Evolutionary conservation across 306 rosid species (phyloP).

Genomic region (Gastrolobium villosum): DNA sequence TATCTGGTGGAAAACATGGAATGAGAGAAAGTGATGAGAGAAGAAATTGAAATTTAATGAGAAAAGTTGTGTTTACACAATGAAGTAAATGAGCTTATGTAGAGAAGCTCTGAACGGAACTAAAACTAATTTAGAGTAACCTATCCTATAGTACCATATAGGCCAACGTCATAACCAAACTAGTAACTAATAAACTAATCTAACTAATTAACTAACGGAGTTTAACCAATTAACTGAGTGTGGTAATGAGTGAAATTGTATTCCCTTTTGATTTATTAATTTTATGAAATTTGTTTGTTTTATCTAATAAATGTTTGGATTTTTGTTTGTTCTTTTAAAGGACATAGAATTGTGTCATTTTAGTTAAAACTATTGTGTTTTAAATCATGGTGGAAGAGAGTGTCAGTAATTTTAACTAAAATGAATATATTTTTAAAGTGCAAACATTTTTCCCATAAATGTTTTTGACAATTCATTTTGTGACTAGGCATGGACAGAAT

Average conservation of each 20-base stretch:
- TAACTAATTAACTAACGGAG: constrained; percentile 18
- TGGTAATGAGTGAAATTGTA: neutral
- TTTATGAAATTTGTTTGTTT: constrained; percentile 13
- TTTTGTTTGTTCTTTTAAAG: too few species aligned
- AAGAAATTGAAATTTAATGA: constrained; percentile 22
- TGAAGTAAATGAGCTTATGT: neutral
- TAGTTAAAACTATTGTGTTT: too few species aligned
- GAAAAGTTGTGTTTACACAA: constrained; percentile 20
- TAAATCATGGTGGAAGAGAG: too few species aligned
- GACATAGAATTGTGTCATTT: too few species aligned
- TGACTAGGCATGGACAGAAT: constrained; percentile 74
- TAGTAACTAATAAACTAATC: neutral
- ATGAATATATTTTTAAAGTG: too few species aligned
- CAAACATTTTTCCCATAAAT: too few species aligned
- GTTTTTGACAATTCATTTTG: neutral
- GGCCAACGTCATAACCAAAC: constrained; percentile 17
- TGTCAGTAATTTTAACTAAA: too few species aligned
- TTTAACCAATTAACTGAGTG: constrained; percentile 17
- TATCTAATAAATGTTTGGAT: neutral
- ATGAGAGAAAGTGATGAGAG: neutral
- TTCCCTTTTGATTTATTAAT: constrained; percentile 25
- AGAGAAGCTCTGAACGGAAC: neutral
- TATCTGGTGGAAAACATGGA: neutral
- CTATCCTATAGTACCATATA: neutral
- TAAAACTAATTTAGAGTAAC: constrained; percentile 27